Evolutionary conservation across 1,139 yeast genomes (phyloP).

Genomic region (Diutina pseudorugosa): DNA sequence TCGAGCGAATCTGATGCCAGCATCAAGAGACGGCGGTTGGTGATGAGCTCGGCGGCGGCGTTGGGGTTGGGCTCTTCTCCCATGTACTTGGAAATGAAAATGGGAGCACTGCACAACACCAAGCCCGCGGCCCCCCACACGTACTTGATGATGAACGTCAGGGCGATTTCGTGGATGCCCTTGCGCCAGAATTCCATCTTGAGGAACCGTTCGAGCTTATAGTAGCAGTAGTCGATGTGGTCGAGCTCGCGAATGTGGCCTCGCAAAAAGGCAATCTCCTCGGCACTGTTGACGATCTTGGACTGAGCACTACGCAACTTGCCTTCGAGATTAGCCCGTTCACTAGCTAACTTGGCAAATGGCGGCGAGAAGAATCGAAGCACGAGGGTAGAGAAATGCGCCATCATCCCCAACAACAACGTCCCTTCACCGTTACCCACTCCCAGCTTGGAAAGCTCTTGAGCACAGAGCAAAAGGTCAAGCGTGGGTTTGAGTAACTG

Average conservation of each 20-base stretch:
- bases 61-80: conserved; percentile 37
- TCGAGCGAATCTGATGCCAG: conserved; percentile 88
- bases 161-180: conserved; percentile 66
- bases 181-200: conserved; percentile 68
- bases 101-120: conserved; percentile 79
- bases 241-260: conserved; percentile 78
- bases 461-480: conserved; percentile 73
- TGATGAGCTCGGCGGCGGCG: conserved; percentile 67
- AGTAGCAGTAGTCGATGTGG: conserved; percentile 67
- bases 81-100: conserved; percentile 55
- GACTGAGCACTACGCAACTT: conserved; percentile 76
- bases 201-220: conserved; percentile 68
- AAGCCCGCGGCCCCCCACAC: conserved; percentile 95
- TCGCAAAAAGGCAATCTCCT: conserved; percentile 76
- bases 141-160: conserved; percentile 78
- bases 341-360: conserved; percentile 71
- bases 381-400: conserved; percentile 68
- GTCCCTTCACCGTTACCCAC: conserved; percentile 84
- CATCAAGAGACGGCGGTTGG: conserved; percentile 76
- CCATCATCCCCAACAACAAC: conserved; percentile 64
- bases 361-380: conserved; percentile 79
- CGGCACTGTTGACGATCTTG: conserved; percentile 64
- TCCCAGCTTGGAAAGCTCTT: conserved; percentile 62
- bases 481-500: conserved; percentile 77
- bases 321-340: conserved; percentile 75